A percentile compares a stretch with the other conserved stretches of the same genome.
Evolutionary conservation across 129 eudicot genomes (phyloP).

Genomic region (Flaveria bidentis): DNA sequence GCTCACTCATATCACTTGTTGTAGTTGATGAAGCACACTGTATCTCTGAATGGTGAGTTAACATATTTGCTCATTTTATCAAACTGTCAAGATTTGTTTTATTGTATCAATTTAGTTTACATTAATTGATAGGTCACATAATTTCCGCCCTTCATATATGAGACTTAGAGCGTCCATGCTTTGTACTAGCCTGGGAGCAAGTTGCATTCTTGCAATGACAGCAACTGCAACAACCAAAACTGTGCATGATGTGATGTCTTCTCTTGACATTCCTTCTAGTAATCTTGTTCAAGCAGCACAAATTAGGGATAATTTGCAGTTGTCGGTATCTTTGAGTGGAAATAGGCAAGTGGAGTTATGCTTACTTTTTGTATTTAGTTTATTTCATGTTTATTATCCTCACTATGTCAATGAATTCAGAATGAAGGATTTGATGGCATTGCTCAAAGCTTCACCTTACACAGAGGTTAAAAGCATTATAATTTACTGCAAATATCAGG

Average conservation of each 20-base stretch:
- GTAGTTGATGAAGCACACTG: conserved; percentile 99
- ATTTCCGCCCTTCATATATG: conserved; percentile 99
- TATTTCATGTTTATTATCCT: neutral
- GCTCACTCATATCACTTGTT: conserved; percentile 62
- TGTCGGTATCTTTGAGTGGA: conserved; percentile 73
- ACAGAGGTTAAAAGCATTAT: conserved; percentile 81
- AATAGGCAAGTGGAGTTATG: conserved; percentile 55
- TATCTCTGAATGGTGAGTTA: conserved; percentile 92
- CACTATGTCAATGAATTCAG: conserved; percentile 39
- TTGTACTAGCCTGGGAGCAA: conserved; percentile 57
- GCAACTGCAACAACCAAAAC: conserved; percentile 95
- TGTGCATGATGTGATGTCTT: conserved; percentile 68
- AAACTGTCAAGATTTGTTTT: neutral
- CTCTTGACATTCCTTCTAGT: conserved; percentile 71
- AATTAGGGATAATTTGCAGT: conserved; percentile 75
- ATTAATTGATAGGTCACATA: conserved; percentile 76
- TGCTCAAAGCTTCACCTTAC: conserved; percentile 73
- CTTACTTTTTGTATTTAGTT: neutral
- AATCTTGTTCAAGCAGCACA: conserved; percentile 69
- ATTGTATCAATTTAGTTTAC: neutral
- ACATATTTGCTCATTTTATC: conserved; percentile 12
- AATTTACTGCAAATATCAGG: conserved; percentile 97
- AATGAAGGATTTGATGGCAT: conserved; percentile 73
- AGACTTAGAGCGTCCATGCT: conserved; percentile 92
- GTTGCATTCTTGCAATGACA: conserved; percentile 93